Percentiles rank a stretch among this genome's conserved stretches.
Conservation (phyloP, 176 grass and related monocot genomes). For the Oryza glaberrima region DNA sequence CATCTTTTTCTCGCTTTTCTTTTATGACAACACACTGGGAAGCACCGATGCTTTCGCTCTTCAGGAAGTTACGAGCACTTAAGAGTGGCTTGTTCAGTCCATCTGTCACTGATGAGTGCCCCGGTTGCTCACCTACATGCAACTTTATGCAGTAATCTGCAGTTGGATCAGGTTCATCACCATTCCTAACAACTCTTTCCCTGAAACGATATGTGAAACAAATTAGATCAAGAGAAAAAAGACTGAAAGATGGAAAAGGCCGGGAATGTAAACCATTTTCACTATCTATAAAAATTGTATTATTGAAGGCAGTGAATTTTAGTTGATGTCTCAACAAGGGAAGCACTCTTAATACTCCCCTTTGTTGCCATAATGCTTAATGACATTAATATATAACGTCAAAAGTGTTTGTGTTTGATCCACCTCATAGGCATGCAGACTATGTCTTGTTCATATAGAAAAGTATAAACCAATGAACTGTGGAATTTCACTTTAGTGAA, state of each 20-base stretch:
- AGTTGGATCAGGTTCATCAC: slow-evolving; percentile 52
- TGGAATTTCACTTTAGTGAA: not conserved
- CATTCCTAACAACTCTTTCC: slow-evolving; percentile 59
- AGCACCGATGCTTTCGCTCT: slow-evolving; percentile 90
- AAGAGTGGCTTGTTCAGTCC: slow-evolving; percentile 53
- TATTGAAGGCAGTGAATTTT: slow-evolving; percentile 9
- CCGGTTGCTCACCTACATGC: slow-evolving; percentile 50
- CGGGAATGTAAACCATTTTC: not conserved
- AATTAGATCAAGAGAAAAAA: slow-evolving; percentile 30
- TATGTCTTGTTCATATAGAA: slow-evolving; percentile 12
- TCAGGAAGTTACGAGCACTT: slow-evolving; percentile 71
- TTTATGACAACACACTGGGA: slow-evolving; percentile 77
- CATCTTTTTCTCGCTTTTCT: slow-evolving; percentile 63
- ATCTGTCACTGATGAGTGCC: slow-evolving; percentile 54
- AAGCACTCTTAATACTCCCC: not conserved
- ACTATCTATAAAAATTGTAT: not conserved
- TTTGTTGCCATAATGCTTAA: not conserved
- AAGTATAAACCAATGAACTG: slow-evolving; percentile 27
- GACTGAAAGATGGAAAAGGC: not conserved
- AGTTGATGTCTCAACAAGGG: slow-evolving; percentile 18
- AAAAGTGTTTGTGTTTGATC: not conserved
- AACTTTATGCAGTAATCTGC: slow-evolving; percentile 57
- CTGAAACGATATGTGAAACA: slow-evolving; percentile 47
- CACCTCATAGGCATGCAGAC: not conserved
- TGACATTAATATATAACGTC: not conserved